Base-by-base conservation (phyloP, 768 basidiomycete species). In the Hypholoma fasciculare region DNA sequence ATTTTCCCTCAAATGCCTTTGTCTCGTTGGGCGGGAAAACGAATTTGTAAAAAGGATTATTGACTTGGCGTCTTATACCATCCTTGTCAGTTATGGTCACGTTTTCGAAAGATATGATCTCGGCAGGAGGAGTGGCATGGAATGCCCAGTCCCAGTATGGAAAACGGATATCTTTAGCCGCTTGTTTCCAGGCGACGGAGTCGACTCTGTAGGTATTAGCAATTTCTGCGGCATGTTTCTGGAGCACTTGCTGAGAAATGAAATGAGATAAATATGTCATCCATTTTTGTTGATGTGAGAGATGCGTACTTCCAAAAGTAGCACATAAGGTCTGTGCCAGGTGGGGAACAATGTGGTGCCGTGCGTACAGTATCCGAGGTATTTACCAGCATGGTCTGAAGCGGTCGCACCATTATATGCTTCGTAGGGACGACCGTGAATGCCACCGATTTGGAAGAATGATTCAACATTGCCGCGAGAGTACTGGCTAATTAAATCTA, bases 131-230 rank as follows among this genome's bases (percentile, higher is more conserved):
- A 13, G 75, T 67, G 1, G 69, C 39, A 14, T 75, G 72, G 2
- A 38, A 49, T 4, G 81, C 80, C 82, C 82, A 83, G 63, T 83
- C 82, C 82, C 81, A 83, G 69, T 76, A 83, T 0, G 79, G 79
- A 46, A 71, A 66, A 19, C 79, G 74, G 8, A 80, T 65, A 14
- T 68, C 56, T 19, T 52, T 30, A 5, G 80, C 79, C 1, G 74
- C 77, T 19, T 64, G 36, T 34, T 59, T 46, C 73, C 74, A 79
- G 57, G 60, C 49, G 47, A 36, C 59, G 56, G 60, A 44, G 36
- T 72, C 57, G 36, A 69, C 69, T 0, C 62, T 67, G 65, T 79
- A 80, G n/a, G 7, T 19, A 16, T 16, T 19, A 13, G 49, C 49
- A 34, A 51, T 51, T 5, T 51, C 49, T 37, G 20, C 20, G 7